Conservation (phyloP, 441 rosid genomes). For the Flueggea neowawraea region DNA sequence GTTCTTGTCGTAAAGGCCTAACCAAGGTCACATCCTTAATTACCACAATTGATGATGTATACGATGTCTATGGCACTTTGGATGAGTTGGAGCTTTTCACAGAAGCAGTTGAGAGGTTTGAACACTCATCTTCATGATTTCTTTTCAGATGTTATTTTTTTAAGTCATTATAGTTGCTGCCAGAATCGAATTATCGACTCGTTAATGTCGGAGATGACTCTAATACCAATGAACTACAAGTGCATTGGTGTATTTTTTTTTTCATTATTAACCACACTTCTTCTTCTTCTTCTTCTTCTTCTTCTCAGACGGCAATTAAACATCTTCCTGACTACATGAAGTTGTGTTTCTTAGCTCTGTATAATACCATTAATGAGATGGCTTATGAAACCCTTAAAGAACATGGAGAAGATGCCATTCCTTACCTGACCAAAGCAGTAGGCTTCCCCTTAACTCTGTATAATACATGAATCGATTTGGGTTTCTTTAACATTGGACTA, state of each 20-base stretch:
- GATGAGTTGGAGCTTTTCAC: constrained; percentile 38
- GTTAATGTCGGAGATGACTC: too few species aligned
- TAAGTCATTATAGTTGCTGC: too few species aligned
- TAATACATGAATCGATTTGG: too few species aligned
- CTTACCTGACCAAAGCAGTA: constrained; percentile 16
- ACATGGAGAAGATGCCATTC: constrained; percentile 11
- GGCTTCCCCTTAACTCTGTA: background rate
- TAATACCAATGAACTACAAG: too few species aligned
- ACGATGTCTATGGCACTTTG: constrained; percentile 25
- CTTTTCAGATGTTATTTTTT: too few species aligned
- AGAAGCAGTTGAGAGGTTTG: constrained; percentile 27
- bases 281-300: too few species aligned
- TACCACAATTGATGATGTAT: constrained; percentile 32
- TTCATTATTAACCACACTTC: too few species aligned
- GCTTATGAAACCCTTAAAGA: constrained; percentile 13
- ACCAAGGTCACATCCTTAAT: constrained; percentile 26
- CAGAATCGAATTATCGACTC: too few species aligned
- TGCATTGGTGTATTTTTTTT: too few species aligned
- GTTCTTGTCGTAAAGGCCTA: constrained; percentile 21
- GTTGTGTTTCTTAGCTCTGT: constrained; percentile 18
- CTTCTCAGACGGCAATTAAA: constrained; percentile 20
- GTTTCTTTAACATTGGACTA: background rate
- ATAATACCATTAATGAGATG: constrained; percentile 15
- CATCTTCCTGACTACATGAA: constrained; percentile 31
- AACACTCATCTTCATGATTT: background rate